Evolutionary conservation across 192 early-diverging fungal species (phyloP).

Genomic region (Fimicolochytrium jonesii): DNA sequence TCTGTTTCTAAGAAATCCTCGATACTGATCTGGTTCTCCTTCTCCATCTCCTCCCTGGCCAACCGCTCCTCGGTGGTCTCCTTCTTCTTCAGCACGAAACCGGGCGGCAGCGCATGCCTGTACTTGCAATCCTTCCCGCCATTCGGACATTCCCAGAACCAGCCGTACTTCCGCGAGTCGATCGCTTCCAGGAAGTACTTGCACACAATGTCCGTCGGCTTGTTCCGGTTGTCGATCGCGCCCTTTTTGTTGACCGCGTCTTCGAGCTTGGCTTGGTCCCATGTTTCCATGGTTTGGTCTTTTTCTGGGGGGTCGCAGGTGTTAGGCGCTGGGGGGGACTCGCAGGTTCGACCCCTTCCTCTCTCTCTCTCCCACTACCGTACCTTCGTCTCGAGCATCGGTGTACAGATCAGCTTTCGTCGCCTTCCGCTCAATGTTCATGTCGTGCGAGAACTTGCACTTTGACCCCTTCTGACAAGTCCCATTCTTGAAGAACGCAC

Average conservation of each 20-base stretch:
- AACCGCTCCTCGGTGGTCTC: conserved; percentile 69
- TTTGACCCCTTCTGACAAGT: conserved; percentile 83
- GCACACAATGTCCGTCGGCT: conserved; percentile 96
- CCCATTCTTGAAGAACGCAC: conserved; percentile 88
- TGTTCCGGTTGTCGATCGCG: conserved; percentile 64
- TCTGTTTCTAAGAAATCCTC: conserved; percentile 98
- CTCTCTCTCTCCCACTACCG: too few species aligned
- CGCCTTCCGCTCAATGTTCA: conserved; percentile 83
- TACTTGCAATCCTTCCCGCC: conserved; percentile 92
- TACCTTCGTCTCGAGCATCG: conserved; percentile 68
- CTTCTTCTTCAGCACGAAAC: conserved; percentile 92
- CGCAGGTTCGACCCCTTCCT: too few species aligned
- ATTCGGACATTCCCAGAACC: conserved; percentile 99
- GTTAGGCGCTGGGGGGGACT: too few species aligned
- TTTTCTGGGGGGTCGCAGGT: too few species aligned
- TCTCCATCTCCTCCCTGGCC: conserved; percentile 61
- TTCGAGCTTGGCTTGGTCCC: conserved; percentile 92
- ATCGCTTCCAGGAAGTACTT: conserved; percentile 97
- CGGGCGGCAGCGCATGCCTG: conserved; percentile 91
- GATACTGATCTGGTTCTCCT: conserved; percentile 80
- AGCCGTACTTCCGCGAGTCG: conserved; percentile 91
- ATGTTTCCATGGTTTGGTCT: conserved; percentile 84
- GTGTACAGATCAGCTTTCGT: conserved; percentile 92
- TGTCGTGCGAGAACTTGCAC: conserved; percentile 98
- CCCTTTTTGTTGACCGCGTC: conserved; percentile 80